Evolutionary conservation across 2,329 filamentous ascomycete species (phyloP).

Genomic region (Botrytis galanthina): DNA sequence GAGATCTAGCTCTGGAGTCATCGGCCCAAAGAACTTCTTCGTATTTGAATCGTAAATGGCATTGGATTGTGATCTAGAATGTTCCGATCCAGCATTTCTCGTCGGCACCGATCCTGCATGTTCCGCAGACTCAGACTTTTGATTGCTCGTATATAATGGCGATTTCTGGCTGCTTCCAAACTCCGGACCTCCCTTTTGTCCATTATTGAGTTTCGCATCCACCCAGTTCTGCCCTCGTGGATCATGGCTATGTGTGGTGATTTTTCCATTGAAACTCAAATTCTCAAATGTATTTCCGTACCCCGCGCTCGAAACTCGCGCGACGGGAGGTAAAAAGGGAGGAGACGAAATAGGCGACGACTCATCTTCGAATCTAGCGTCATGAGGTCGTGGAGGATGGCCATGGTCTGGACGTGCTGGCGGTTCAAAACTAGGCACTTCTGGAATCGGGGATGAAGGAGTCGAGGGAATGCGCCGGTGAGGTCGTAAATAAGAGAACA

Average conservation of each 20-base stretch:
- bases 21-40: conserved; percentile 24
- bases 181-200: conserved; percentile 24
- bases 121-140: conserved; percentile 32
- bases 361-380: conserved; percentile 27
- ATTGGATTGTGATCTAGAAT: conserved; percentile 23
- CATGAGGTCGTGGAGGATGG: conserved; percentile 33
- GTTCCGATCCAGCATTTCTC: conserved; percentile 27
- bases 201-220: conserved; percentile 14
- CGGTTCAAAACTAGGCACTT: conserved; percentile 33
- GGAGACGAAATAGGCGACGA: conserved; percentile 43
- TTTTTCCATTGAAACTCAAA: conserved; percentile 15
- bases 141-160: conserved; percentile 27
- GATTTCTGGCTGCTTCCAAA: conserved; percentile 23
- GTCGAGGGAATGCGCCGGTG: conserved; percentile 38
- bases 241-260: conserved; percentile 11
- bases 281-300: conserved; percentile 21
- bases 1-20: conserved; percentile 25
- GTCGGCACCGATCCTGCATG: conserved; percentile 23
- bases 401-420: conserved; percentile 32
- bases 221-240: conserved; percentile 20
- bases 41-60: conserved; percentile 24
- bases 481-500: conserved; percentile 41
- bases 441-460: conserved; percentile 36
- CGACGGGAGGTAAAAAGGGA: conserved; percentile 46
- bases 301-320: conserved; percentile 39